Evolutionary conservation across 257 asterid genomes (phyloP), one percentile per base, ranked within the genome.

Genomic region (Capsicum pubescens): DNA sequence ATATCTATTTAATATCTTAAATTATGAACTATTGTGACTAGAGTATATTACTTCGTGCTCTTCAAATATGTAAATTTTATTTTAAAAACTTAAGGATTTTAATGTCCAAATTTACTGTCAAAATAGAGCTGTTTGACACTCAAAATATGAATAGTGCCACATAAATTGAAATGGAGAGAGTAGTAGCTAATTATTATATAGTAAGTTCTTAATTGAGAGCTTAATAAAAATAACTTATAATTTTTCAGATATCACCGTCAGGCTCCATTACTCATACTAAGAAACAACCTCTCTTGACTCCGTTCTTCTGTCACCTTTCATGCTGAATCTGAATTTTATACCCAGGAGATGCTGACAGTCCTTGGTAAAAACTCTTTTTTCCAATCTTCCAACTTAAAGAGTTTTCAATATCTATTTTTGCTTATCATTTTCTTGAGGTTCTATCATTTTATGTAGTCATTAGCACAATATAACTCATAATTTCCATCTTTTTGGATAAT

Each of bases 211-310:
- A 35, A 32, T 68, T 46, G 19, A 72, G 42, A n/a, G 39, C 59
- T 46, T 72, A 72, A 72, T 72, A 72, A 46, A 72, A 46, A 72
- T 72, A 72, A 11, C 39, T n/a, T 48, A 19, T 72, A 72, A 46
- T 48, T 72, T n/a, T 72, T 39, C n/a, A 72, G n/a, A 72, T 72
- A 39, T 72, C 79, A 42, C 32, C 54, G 14, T n/a, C 56, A 60
- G 36, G 32, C 67, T 60, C 13, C 67, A 19, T 60, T 60, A 60
- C 67, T 60, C 7, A 60, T 39, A 4, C 5, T 4, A 39, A 2
- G 42, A 39, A 39, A 39, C 42, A 4, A 3, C 2, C 5, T 39
- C 5, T 39, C 42, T 39, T 39, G 42, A 39, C 42, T 39, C 35
- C 42, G 8, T 63, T 17, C 55, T 44, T 13, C 36, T 70, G 17